Evolutionary conservation across 2,329 filamentous ascomycete genomes (phyloP).

Genomic region (Fusarium poae): DNA sequence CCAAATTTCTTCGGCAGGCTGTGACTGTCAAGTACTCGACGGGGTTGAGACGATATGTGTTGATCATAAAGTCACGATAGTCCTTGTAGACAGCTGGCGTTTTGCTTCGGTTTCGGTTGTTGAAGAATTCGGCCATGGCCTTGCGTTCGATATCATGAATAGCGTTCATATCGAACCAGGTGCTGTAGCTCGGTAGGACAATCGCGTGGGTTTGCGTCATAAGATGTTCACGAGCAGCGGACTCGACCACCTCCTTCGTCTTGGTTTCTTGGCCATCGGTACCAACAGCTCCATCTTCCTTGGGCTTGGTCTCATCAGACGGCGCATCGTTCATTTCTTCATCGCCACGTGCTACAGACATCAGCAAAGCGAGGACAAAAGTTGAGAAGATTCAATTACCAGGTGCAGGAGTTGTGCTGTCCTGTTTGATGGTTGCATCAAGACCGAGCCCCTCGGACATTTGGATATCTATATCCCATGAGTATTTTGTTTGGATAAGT

Average conservation of each 20-base stretch:
- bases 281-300: slow-evolving; percentile 63
- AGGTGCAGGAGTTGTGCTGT: slow-evolving; percentile 70
- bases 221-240: slow-evolving; percentile 89
- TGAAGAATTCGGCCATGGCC: slow-evolving; percentile 97
- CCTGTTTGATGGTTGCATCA: slow-evolving; percentile 70
- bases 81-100: slow-evolving; percentile 98
- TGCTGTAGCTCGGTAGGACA: slow-evolving; percentile 96
- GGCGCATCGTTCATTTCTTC: slow-evolving; percentile 83
- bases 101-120: slow-evolving; percentile 97
- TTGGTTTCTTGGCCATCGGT: slow-evolving; percentile 70
- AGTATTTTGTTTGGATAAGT: slow-evolving; percentile 23
- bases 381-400: slow-evolving; percentile 69
- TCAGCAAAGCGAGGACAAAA: slow-evolving; percentile 69
- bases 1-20: slow-evolving; percentile 92
- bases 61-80: slow-evolving; percentile 99
- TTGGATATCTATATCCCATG: slow-evolving; percentile 66
- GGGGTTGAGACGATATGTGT: slow-evolving; percentile 96
- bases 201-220: slow-evolving; percentile 95
- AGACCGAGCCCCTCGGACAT: slow-evolving; percentile 68
- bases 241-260: slow-evolving; percentile 84
- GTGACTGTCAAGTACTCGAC: slow-evolving; percentile 97
- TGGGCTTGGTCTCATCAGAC: slow-evolving; percentile 64
- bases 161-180: slow-evolving; percentile 98
- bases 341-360: slow-evolving; percentile 73
- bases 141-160: slow-evolving; percentile 94